These are phyloP conservation scores for Delonix regia DNA, from an alignment of 306 rosid species.

Conservation along the genomic window DNA sequence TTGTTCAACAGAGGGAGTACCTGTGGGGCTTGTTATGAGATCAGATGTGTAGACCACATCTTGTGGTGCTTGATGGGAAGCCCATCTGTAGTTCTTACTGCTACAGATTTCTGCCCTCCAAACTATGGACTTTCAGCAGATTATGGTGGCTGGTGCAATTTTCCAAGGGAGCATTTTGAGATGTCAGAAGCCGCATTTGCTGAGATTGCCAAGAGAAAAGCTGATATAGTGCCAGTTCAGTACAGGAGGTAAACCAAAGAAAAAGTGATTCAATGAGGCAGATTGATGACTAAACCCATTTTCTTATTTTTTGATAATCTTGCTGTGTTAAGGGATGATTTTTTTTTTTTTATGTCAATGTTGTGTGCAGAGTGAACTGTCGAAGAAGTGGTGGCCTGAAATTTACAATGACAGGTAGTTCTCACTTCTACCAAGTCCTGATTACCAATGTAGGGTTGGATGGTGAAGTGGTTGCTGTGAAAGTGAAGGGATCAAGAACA, in stretches of 20 bases:
- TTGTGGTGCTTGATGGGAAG: slow-evolving; percentile 92
- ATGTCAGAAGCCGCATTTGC: slow-evolving; percentile 84
- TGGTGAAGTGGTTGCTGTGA: slow-evolving; percentile 87
- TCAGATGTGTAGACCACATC: slow-evolving; percentile 94
- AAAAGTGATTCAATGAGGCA: neutral
- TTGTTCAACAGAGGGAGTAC: slow-evolving; percentile 84
- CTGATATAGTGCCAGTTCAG: slow-evolving; percentile 92
- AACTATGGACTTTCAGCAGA: slow-evolving; percentile 83
- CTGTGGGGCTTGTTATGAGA: slow-evolving; percentile 95
- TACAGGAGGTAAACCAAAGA: slow-evolving; percentile 72
- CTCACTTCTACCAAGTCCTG: slow-evolving; percentile 83
- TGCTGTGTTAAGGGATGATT: neutral
- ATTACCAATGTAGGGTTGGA: slow-evolving; percentile 82
- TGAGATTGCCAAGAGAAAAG: slow-evolving; percentile 77
- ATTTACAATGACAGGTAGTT: slow-evolving; percentile 67
- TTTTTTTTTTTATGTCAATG: slow-evolving; percentile 23
- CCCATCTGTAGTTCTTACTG: slow-evolving; percentile 82
- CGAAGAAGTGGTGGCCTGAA: slow-evolving; percentile 75
- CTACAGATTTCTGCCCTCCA: slow-evolving; percentile 96
- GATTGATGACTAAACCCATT: neutral
- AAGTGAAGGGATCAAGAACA: slow-evolving; percentile 93
- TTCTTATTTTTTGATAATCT: slow-evolving; percentile 25
- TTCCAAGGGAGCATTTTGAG: slow-evolving; percentile 92
- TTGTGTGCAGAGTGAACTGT: slow-evolving; percentile 81
- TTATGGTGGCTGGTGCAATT: slow-evolving; percentile 99